Evolutionary conservation across 805 yeast species (phyloP), one percentile per base, ranked within the genome.

Genomic region (Priceomyces haplophilus): DNA sequence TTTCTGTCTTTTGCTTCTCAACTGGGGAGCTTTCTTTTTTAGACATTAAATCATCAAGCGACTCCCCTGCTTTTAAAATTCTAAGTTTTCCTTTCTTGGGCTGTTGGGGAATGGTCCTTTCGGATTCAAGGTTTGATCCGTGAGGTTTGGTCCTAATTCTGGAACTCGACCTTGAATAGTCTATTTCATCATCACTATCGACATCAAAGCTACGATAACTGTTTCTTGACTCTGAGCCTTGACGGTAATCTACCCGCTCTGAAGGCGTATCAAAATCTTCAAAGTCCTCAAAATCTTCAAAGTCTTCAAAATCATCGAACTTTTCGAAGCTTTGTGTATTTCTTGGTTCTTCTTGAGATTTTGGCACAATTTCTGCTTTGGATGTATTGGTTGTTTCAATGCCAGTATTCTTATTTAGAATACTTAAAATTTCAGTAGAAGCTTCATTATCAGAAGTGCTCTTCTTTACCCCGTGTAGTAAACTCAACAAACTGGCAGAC

Each of bases 131-230:
- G 11, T 13, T n/a, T 3, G 23, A 15, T 12, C 31, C 13, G 10
- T 23, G 39, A 21, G 17, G 27, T 3, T 21, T 36, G 7, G 13
- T 23, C 24, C 13, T 25, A 23, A 25, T 23, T 20, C 23, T 32
- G 20, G 35, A 32, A 7, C 12, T 15, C 12, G 31, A 12, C 12
- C 38, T 30, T 16, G 42, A 41, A 40, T 45, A 39, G 21, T 43
- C 50, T 10, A 47, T 63, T 34, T 66, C 73, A 35, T 69, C 73
- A 42, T 67, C 73, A 37, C 66, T 58, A 7, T 58, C 70, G 32
- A 60, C 53, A 38, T 64, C 69, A 45, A 65, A 58, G 29, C 55
- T 55, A 33, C 53, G 47, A 21, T 46, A 38, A 8, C 15, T 24
- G 18, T 25, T 20, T 27, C 40, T 34, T 13, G 40, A 18, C 18